Evolutionary conservation across 2,329 filamentous ascomycete genomes (phyloP), one percentile per base, ranked within the genome.

Genomic region (Leptosphaerulina australis): DNA sequence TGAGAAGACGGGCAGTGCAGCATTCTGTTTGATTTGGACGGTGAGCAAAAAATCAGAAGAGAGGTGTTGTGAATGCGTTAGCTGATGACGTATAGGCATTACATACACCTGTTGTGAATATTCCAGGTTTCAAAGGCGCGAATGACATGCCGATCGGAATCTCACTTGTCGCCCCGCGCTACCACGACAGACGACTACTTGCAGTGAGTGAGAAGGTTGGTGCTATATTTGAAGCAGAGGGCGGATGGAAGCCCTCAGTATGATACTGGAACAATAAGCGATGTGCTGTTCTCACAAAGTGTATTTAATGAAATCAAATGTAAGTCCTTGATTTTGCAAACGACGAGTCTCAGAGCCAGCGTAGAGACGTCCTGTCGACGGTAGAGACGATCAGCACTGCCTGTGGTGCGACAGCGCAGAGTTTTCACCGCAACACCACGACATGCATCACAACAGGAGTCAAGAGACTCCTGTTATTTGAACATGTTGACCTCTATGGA

Each of bases 91-190:
- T 9, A 21, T 15, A 46, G 59, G 60, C 59, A 48, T 67, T 88
- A 11, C 85, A 88, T 53, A 80, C 77, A 1, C 85, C 85, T 0
- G 82, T 84, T 0, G 68, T 87, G n/a, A 87, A 88, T 51, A 67
- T 88, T 0, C 84, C 84, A 0, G 85, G 84, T 0, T 87, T 88
- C 56, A 68, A 75, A 25, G 84, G 85, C 0, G 73, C 74, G 22
- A 76, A 81, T 50, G 78, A 75, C 0, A 68, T 88, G 76, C 86
- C 85, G 0, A 77, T 88, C 28, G 85, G 86, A 0, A 58, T 84
- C 15, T 82, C 80, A 0, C 60, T 83, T 1, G 77, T 83, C 0
- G 74, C 74, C 0, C 71, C 77, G 1, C 47, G 68, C 21, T 70
- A 69, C 50, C 56, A 59, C 34, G 63, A 73, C 26, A 59, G 65